Percentiles rank a stretch among this genome's conserved stretches.
These are phyloP conservation scores for Furcasterigmium sp. DNA, from an alignment of 2,329 filamentous ascomycete species.

Conservation along the genomic window DNA sequence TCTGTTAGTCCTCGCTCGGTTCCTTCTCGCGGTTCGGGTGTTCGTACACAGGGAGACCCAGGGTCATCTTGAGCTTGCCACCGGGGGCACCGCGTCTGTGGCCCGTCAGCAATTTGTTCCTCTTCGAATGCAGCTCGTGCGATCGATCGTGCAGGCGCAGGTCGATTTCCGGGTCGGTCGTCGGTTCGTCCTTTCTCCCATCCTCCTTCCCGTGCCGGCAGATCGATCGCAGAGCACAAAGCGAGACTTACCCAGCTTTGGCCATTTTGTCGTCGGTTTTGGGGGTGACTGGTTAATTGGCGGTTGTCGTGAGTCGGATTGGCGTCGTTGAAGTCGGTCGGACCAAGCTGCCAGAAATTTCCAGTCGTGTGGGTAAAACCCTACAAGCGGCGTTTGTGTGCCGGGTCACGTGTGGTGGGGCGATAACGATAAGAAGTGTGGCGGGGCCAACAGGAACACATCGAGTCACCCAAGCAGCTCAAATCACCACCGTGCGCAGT, in stretches of 20 bases:
- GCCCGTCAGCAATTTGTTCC: slow-evolving; percentile 23
- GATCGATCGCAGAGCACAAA: not conserved
- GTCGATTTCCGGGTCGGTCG: slow-evolving; percentile 3
- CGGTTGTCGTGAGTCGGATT: slow-evolving; percentile 11
- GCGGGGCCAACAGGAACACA: no score
- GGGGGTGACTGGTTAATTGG: slow-evolving; percentile 15
- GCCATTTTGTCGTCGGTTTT: slow-evolving; percentile 55
- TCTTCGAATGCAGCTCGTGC: not conserved
- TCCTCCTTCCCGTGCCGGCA: slow-evolving; percentile 5
- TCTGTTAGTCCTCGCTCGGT: slow-evolving; percentile 7
- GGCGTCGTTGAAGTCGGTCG: slow-evolving; percentile 11
- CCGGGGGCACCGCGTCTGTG: slow-evolving; percentile 81
- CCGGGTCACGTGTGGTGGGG: slow-evolving; percentile 6
- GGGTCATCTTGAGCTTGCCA: slow-evolving; percentile 99
- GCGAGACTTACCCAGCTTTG: slow-evolving; percentile 60
- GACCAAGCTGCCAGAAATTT: slow-evolving; percentile 9
- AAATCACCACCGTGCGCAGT: no score
- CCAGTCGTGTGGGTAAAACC: slow-evolving; percentile 11
- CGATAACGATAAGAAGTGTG: not conserved
- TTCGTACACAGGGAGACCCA: slow-evolving; percentile 99
- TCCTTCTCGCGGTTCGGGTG: slow-evolving; percentile 3
- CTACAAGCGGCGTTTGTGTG: slow-evolving; percentile 7
- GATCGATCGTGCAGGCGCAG: slow-evolving; percentile 2
- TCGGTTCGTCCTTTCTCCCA: slow-evolving; percentile 3
- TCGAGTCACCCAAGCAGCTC: no score